These are phyloP conservation scores for Diplodia seriata DNA, from an alignment of 2,329 filamentous ascomycete genomes.

Conservation along the genomic window DNA sequence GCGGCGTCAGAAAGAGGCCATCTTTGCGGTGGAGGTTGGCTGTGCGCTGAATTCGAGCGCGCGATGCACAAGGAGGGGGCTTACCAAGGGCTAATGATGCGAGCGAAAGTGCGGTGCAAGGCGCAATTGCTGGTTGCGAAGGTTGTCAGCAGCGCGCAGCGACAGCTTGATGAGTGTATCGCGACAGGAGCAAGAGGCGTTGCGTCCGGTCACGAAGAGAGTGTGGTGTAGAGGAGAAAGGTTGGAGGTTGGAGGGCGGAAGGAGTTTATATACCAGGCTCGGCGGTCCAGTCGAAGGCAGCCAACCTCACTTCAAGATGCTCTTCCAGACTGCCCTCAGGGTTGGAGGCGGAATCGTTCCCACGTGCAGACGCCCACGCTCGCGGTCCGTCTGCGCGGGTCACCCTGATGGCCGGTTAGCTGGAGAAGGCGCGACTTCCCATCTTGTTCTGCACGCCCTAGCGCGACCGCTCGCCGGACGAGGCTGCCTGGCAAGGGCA, in stretches of 20 bases:
- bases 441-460: background rate
- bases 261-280: background rate
- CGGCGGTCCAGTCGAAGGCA: background rate
- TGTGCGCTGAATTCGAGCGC: background rate
- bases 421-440: background rate
- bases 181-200: background rate
- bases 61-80: background rate
- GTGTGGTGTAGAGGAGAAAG: background rate
- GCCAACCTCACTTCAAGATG: constrained; percentile 4
- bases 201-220: constrained; percentile 7
- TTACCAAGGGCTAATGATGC: constrained; percentile 5
- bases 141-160: background rate
- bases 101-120: constrained; percentile 4
- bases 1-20: too few species aligned
- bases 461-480: background rate
- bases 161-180: background rate
- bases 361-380: background rate
- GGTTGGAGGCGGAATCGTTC: background rate
- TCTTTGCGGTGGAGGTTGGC: too few species aligned
- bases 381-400: background rate
- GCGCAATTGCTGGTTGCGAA: constrained; percentile 4
- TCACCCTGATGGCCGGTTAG: background rate
- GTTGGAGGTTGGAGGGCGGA: background rate
- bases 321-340: background rate
- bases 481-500: background rate